phyloP scores from a whole-genome alignment of 1,139 yeast species.

The Candida mesenterica region DNA sequence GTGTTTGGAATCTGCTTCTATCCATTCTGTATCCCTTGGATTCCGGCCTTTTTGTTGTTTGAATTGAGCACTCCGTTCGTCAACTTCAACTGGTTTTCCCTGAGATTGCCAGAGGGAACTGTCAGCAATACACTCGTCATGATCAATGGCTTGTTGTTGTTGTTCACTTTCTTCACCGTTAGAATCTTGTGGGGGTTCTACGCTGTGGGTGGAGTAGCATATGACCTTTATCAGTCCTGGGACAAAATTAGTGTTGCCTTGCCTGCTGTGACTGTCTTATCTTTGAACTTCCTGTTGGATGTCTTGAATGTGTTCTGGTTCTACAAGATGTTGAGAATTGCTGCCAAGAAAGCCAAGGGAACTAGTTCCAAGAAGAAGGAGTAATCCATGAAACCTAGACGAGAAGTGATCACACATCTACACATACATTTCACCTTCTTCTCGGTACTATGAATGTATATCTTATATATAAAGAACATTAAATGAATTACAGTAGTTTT shows the following conservation, averaged over 20 bases:
- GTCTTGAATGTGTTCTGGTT: constrained; percentile 76
- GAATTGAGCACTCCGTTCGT: constrained; percentile 93
- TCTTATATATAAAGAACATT: too few relatives aligned
- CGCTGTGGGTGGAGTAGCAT: constrained; percentile 55
- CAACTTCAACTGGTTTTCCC: constrained; percentile 87
- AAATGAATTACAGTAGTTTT: too few relatives aligned
- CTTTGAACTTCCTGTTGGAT: constrained; percentile 65
- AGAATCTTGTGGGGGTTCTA: constrained; percentile 89
- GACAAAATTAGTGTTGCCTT: constrained; percentile 25
- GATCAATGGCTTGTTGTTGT: constrained; percentile 68
- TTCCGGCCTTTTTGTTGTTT: constrained; percentile 80
- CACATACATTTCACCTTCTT: too few relatives aligned
- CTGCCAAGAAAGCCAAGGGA: constrained; percentile 42
- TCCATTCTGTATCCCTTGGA: constrained; percentile 66
- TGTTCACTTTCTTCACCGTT: constrained; percentile 69
- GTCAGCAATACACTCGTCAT: constrained; percentile 51
- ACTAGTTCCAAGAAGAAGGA: constrained; percentile 6
- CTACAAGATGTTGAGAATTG: constrained; percentile 76
- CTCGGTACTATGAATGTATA: too few relatives aligned
- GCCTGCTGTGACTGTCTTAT: constrained; percentile 47
- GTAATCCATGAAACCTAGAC: background rate
- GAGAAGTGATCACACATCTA: background rate
- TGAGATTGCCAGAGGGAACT: constrained; percentile 63
- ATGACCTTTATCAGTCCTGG: constrained; percentile 47
- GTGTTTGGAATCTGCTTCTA: constrained; percentile 60